These are phyloP conservation scores for Neurospora sp. DNA, from an alignment of 495 filamentous ascomycete genomes.

Conservation along the genomic window DNA sequence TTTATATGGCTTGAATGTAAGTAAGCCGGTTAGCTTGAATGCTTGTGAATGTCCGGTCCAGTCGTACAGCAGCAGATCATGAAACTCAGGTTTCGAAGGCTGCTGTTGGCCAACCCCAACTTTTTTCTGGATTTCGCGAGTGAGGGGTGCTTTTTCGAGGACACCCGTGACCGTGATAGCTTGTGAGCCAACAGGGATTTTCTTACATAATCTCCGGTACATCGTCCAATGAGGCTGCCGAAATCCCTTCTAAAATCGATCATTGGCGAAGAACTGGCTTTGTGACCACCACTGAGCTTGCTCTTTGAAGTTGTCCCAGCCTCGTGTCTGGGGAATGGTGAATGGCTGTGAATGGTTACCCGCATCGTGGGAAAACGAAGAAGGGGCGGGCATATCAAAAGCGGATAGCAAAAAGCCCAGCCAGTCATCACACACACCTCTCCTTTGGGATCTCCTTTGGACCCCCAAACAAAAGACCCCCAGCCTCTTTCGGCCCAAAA, in stretches of 20 bases:
- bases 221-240: slow-evolving; percentile 16
- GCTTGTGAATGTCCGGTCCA: not conserved
- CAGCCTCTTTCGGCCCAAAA: slow-evolving; percentile 18
- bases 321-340: slow-evolving; percentile 9
- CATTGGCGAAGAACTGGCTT: slow-evolving; percentile 17
- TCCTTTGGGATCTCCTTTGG: slow-evolving; percentile 2
- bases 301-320: slow-evolving; percentile 2
- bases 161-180: not conserved
- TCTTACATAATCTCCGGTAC: not conserved
- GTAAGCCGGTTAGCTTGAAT: not conserved
- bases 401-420: not conserved
- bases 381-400: not conserved
- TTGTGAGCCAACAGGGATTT: not conserved
- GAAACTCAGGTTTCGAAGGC: not conserved
- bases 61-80: not conserved
- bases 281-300: slow-evolving; percentile 10
- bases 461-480: not conserved
- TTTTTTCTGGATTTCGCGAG: not conserved
- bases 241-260: not conserved
- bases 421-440: slow-evolving; percentile 11
- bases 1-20: not conserved
- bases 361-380: not conserved
- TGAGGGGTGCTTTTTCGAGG: not conserved
- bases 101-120: not conserved
- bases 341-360: not conserved